Conservation (phyloP, 441 rosid genomes). For the Pelargonium fulgidum region DNA sequence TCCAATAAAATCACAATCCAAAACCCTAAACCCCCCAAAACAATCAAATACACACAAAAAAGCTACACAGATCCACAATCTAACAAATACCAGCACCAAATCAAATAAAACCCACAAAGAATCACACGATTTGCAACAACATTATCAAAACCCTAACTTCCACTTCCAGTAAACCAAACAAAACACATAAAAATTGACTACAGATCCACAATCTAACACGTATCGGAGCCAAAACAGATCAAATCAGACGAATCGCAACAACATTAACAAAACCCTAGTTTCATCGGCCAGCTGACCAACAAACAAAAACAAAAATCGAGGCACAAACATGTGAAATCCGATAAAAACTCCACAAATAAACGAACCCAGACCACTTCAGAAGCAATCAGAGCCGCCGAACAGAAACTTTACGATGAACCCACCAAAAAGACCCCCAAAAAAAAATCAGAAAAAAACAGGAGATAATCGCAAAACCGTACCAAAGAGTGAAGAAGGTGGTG, state of each 20-base stretch:
- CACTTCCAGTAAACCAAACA: neutral
- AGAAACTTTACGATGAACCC: neutral
- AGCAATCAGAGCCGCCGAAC: no score
- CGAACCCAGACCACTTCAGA: no score
- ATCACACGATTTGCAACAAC: no score
- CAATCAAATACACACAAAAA: no score
- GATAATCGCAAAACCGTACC: neutral
- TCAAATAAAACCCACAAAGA: no score
- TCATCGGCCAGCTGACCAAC: neutral
- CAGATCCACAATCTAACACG: neutral
- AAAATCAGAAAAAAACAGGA: neutral
- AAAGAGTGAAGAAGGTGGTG: neutral
- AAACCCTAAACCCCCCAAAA: slow-evolving; percentile 5
- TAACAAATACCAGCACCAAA: no score
- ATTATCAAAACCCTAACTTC: no score
- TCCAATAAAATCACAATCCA: slow-evolving; percentile 11
- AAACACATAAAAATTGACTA: neutral
- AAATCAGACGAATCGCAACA: neutral
- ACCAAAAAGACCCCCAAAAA: neutral
- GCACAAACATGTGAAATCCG: neutral
- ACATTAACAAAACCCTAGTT: neutral
- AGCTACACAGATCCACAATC: no score
- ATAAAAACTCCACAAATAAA: neutral
- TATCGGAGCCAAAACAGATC: neutral
- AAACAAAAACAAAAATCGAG: neutral